A percentile compares a stretch with the other conserved stretches of the same genome.
Evolutionary conservation across 2,329 filamentous ascomycete species (phyloP).

Genomic region (Cytospora mali): DNA sequence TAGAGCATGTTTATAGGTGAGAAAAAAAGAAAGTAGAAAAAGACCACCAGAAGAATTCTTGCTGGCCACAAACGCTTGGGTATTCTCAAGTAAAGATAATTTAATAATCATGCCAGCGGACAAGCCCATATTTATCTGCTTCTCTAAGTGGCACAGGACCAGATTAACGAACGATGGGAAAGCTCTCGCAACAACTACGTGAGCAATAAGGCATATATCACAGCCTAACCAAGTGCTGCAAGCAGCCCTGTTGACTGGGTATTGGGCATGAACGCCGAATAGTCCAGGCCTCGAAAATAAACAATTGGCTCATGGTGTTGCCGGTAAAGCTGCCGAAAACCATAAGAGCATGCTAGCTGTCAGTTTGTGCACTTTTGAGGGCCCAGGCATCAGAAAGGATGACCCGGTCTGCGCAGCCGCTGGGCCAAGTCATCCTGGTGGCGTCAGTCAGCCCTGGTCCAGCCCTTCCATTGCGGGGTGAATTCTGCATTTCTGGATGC

Average conservation of each 20-base stretch:
- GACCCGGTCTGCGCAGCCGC: neutral
- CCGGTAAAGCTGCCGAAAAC: neutral
- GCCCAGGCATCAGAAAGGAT: neutral
- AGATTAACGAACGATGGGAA: too few species aligned
- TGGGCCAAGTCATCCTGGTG: neutral
- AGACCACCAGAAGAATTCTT: too few species aligned
- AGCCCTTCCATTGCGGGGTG: neutral
- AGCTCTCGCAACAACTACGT: neutral
- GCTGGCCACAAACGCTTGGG: too few species aligned
- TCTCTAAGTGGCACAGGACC: too few species aligned
- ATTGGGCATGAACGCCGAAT: neutral
- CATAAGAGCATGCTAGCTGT: neutral
- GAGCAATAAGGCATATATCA: neutral
- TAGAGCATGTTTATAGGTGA: too few species aligned
- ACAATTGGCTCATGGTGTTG: neutral
- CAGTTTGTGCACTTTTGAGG: neutral
- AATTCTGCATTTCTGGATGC: neutral
- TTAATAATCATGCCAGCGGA: too few species aligned
- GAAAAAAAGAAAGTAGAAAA: too few species aligned
- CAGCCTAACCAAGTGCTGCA: neutral
- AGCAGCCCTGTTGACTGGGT: neutral
- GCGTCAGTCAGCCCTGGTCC: neutral
- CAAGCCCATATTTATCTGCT: too few species aligned
- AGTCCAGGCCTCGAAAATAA: neutral
- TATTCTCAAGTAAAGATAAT: too few species aligned